Percentiles rank a stretch among this genome's conserved stretches.
phyloP scores from a whole-genome alignment of 352 stramenopile species.

The Phytophthora cactorum region DNA sequence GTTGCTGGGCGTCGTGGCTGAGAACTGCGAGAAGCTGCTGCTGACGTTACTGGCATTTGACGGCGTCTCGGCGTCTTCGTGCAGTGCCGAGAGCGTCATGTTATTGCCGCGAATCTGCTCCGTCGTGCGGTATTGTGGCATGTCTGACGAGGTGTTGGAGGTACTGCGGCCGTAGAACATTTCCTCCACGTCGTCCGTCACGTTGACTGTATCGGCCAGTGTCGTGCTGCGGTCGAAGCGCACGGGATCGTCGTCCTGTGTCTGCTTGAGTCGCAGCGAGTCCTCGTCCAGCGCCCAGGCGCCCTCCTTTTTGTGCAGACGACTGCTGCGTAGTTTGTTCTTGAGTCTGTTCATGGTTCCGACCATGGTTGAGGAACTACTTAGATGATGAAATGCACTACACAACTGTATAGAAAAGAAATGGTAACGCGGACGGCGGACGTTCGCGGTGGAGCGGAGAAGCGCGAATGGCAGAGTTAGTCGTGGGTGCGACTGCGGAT shows the following conservation, averaged over 20 bases:
- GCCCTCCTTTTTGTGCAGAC: slow-evolving; percentile 48
- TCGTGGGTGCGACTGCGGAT: background rate
- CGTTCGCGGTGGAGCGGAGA: slow-evolving; percentile 5
- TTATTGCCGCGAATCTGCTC: slow-evolving; percentile 57
- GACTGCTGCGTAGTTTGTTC: slow-evolving; percentile 57
- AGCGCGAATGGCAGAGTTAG: slow-evolving; percentile 5
- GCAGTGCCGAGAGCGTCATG: slow-evolving; percentile 52
- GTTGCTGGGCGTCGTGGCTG: slow-evolving; percentile 29
- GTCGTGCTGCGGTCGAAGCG: slow-evolving; percentile 45
- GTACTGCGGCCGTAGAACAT: slow-evolving; percentile 53
- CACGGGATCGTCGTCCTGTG: slow-evolving; percentile 38
- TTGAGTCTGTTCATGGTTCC: slow-evolving; percentile 71
- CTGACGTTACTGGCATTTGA: slow-evolving; percentile 43
- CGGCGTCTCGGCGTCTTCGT: slow-evolving; percentile 61
- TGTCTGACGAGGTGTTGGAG: slow-evolving; percentile 22
- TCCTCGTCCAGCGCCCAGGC: slow-evolving; percentile 45
- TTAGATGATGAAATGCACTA: slow-evolving; percentile 1
- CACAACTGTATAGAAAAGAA: background rate
- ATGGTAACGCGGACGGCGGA: background rate
- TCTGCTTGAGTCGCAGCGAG: slow-evolving; percentile 52
- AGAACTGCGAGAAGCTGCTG: slow-evolving; percentile 44
- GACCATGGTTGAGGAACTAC: slow-evolving; percentile 21
- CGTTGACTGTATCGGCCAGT: slow-evolving; percentile 39
- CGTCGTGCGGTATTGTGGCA: slow-evolving; percentile 59
- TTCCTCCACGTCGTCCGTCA: slow-evolving; percentile 78